Evolutionary conservation across 305 asterid species (phyloP).

Genomic region (Rubia peregrina): DNA sequence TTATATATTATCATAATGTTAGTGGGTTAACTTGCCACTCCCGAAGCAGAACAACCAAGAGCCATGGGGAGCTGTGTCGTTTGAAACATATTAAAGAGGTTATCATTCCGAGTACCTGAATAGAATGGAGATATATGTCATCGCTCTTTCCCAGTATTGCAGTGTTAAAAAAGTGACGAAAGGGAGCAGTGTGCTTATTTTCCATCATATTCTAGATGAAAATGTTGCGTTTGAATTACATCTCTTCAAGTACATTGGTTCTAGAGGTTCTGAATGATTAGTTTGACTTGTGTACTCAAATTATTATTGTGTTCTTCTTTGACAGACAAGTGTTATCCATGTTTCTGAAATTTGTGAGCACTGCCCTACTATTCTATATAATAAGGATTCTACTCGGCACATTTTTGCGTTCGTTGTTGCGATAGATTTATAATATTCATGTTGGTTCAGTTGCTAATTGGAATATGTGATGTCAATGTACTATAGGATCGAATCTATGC

Average conservation of each 20-base stretch:
- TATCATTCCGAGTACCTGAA: conserved; percentile 96
- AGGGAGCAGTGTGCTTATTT: conserved; percentile 29
- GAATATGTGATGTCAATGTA: too few species aligned
- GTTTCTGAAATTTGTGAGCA: conserved; percentile 75
- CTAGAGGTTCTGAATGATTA: background rate
- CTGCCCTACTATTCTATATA: conserved; percentile 78
- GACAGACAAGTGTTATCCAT: conserved; percentile 86
- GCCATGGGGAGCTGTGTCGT: conserved; percentile 77
- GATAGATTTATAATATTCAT: too few species aligned
- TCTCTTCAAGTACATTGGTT: background rate
- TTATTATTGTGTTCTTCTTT: conserved; percentile 16
- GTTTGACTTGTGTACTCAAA: background rate
- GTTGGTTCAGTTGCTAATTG: too few species aligned
- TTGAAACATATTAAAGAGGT: conserved; percentile 97
- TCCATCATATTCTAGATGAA: background rate
- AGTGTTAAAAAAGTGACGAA: conserved; percentile 97
- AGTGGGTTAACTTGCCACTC: conserved; percentile 86
- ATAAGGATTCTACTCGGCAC: conserved; percentile 90
- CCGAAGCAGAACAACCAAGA: conserved; percentile 94
- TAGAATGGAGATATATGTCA: conserved; percentile 95
- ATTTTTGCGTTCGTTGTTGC: too few species aligned
- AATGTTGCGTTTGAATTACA: background rate
- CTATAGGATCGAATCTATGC: too few species aligned
- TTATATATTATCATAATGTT: too few species aligned
- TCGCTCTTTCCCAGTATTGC: conserved; percentile 90